Evolutionary conservation across 2,329 filamentous ascomycete species (phyloP).

Genomic region (Exophiala lecanii-corni): DNA sequence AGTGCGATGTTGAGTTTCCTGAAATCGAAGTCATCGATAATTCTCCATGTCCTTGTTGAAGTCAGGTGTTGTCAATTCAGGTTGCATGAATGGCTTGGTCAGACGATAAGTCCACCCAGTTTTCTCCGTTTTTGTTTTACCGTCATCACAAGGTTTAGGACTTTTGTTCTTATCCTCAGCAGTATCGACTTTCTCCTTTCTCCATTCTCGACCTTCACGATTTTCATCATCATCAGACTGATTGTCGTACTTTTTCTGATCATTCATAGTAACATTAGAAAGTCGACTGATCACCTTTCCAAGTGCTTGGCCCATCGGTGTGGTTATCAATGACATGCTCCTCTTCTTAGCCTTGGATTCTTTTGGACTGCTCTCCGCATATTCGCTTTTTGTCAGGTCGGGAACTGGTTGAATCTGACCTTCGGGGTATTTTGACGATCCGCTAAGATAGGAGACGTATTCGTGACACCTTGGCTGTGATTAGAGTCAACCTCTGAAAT

Average conservation of each 20-base stretch:
- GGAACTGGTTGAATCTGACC: background rate
- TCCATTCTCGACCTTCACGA: background rate
- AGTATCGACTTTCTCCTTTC: too few species aligned
- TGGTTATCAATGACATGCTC: slow-evolving; percentile 9
- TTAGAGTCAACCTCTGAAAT: slow-evolving; percentile 22
- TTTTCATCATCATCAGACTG: background rate
- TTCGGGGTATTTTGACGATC: background rate
- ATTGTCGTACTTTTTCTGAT: background rate
- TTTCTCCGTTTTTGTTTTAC: slow-evolving; percentile 4
- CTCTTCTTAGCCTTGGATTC: slow-evolving; percentile 12
- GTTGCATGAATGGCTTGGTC: slow-evolving; percentile 21
- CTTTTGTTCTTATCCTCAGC: background rate
- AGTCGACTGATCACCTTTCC: slow-evolving; percentile 12
- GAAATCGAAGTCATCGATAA: background rate
- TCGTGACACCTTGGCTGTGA: background rate
- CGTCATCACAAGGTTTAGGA: background rate
- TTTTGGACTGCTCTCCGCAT: background rate
- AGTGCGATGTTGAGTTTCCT: too few species aligned
- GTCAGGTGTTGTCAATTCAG: slow-evolving; percentile 22
- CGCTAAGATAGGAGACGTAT: background rate
- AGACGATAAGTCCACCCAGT: slow-evolving; percentile 17
- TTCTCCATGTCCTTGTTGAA: slow-evolving; percentile 18
- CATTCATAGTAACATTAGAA: slow-evolving; percentile 4
- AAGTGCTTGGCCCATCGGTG: slow-evolving; percentile 11
- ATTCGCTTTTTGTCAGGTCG: background rate